Evolutionary conservation across 495 filamentous ascomycete genomes (phyloP), one percentile per base, ranked within the genome.

Genomic region (Elaphomyces granulatus): DNA sequence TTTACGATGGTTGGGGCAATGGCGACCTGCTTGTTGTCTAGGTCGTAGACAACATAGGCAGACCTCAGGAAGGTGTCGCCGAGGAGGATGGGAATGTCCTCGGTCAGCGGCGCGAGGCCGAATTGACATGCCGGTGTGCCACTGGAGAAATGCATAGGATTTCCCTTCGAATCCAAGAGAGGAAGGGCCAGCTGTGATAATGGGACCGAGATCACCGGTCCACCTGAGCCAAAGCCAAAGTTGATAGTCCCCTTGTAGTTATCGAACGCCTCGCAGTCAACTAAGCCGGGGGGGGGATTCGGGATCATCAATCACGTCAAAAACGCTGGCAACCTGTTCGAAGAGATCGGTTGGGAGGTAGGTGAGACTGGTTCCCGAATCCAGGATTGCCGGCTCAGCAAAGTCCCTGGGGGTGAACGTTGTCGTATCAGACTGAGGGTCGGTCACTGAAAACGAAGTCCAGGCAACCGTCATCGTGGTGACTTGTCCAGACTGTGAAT

Each of bases 21-120:
- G n/a, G n/a, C n/a, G n/a, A 41, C 23, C 15, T 41, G 17, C 17
- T 41, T 80, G 52, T 83, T 85, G 9, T 66, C 68, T 18, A 87
- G 58, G 49, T 88, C 83, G 50, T 82, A 88, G 3, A 90, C 84
- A 10, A 87, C 71, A 49, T 88, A 90, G 1, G 84, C 82, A n/a
- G 72, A 77, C 28, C 84, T 67, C 6, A 90, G 67, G 61, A 88
- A 90, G 0, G 83, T 88, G 52, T 87, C 83, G 19, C 84, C 83
- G 15, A 90, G 60, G 1, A 87, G 74, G 30, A 67, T 63, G 2
- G 68, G 71, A 18, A 67, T 67, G n/a, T 54, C 46, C 15, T 23
- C 36, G 4, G 67, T 72, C n/a, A n/a, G n/a, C n/a, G n/a, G n/a
- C n/a, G n/a, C n/a, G n/a, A n/a, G n/a, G n/a, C n/a, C n/a, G n/a